Evolutionary conservation across 495 filamentous ascomycete genomes (phyloP).

Genomic region (Elaphomyces granulatus): DNA sequence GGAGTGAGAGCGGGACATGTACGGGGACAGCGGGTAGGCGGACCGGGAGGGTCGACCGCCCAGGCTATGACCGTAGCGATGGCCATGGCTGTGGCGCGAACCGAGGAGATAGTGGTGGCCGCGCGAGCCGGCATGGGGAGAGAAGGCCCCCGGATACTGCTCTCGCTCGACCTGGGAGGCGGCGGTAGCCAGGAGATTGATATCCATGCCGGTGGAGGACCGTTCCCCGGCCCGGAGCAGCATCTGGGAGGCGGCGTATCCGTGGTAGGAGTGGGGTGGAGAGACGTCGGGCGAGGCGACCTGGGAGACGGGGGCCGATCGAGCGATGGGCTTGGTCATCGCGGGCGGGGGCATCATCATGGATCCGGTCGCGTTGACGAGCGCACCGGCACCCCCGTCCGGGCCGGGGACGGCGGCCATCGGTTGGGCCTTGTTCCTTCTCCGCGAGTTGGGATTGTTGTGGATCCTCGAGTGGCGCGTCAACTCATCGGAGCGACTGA

Average conservation of each 20-base stretch:
- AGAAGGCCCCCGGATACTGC: conserved; percentile 36
- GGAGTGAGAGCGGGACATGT: conserved; percentile 84
- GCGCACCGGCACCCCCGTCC: conserved; percentile 34
- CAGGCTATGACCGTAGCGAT: conserved; percentile 42
- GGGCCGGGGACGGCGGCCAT: conserved; percentile 40
- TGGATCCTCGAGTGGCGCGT: conserved; percentile 97
- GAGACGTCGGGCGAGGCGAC: conserved; percentile 90
- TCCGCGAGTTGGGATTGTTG: conserved; percentile 92
- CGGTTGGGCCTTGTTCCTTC: conserved; percentile 78
- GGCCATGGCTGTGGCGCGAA: conserved; percentile 16
- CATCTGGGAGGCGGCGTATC: conserved; percentile 48
- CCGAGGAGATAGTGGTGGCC: conserved; percentile 37
- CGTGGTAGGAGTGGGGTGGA: conserved; percentile 77
- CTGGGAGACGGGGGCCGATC: conserved; percentile 81
- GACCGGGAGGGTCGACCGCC: conserved; percentile 64
- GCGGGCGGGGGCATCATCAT: conserved; percentile 70
- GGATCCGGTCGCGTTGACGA: conserved; percentile 35
- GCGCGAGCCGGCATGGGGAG: conserved; percentile 17
- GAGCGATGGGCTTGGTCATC: conserved; percentile 52
- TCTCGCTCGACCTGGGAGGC: conserved; percentile 81
- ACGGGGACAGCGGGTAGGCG: conserved; percentile 62
- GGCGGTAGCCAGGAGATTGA: conserved; percentile 81
- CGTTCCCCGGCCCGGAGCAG: conserved; percentile 39
- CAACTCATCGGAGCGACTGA: conserved; percentile 92
- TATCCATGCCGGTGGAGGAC: conserved; percentile 49